Base-by-base conservation (phyloP, 2,329 filamentous ascomycete genomes). In the Penicillium concentricum region DNA sequence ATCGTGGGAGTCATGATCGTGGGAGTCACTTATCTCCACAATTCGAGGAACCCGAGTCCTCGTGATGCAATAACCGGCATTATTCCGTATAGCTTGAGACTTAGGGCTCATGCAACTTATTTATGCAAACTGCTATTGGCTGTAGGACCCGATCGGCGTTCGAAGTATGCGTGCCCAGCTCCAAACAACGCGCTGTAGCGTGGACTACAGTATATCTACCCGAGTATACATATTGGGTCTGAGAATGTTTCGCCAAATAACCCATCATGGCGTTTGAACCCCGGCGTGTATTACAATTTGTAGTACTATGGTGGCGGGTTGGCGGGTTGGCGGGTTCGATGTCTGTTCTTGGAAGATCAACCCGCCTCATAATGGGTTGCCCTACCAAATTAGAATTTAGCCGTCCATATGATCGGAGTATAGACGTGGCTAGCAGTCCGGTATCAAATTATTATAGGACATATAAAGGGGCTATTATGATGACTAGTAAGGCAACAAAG, bases 361-460 rank as follows among this genome's bases (percentile, higher is more conserved):
- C 53, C 53, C 53, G 47, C 53, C 34, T 39, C 28, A 5, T 7
- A 34, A 39, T 18, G 53, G 53, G 39, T 56, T 56, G 12, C 28
- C 39, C 30, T 39, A 37, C 53, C 24, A 46, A 34, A 44, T 39
- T 32, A 13, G 41, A 38, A 20, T 18, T 13, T 12, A 13, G 16
- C 26, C 41, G 41, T 32, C 16, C 53, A 51, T 44, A 28, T 56
- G 53, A 56, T 41, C 53, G 53, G 47, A 41, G 15, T 45, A 38
- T 44, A 44, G 26, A 26, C 7, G 22, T 54, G 51, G 8, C 8
- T 18, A 16, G 1, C 28, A 16, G 37, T 16, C 6, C 1, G 4
- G 20, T 34, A 30, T 28, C 9, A 26, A n/a, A 26, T n/a, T 4
- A 8, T n/a, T 2, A 3, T 1, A 12, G 16, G 2, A 20, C 28